Conservation (phyloP, 352 stramenopile genomes). For the Blastocystis sp. region DNA sequence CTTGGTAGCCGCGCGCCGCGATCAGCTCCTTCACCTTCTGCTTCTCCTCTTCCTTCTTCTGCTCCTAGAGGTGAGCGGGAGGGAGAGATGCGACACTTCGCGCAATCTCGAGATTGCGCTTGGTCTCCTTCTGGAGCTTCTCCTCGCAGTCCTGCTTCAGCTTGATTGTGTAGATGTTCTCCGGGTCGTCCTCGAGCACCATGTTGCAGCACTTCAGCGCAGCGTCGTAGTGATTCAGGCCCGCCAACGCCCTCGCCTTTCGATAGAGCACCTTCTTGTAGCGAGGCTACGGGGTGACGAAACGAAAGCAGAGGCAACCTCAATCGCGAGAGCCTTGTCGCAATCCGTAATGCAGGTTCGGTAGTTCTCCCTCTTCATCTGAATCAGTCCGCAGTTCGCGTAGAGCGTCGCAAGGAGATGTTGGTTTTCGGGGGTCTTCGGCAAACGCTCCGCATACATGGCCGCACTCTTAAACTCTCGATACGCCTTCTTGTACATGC, state of each 20-base stretch:
- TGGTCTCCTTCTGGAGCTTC: neutral
- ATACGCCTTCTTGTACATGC: slow-evolving; percentile 52
- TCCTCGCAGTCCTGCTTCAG: slow-evolving; percentile 26
- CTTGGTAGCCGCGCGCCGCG: neutral
- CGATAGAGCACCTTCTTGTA: slow-evolving; percentile 57
- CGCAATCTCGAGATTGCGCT: slow-evolving; percentile 22
- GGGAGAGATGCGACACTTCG: neutral
- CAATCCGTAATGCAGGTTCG: slow-evolving; percentile 34
- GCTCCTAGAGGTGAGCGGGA: neutral
- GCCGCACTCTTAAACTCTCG: slow-evolving; percentile 25
- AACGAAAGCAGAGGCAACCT: neutral
- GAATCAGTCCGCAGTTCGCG: slow-evolving; percentile 33
- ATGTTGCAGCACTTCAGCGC: neutral
- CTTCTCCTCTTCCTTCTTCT: slow-evolving; percentile 25
- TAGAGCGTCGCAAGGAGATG: slow-evolving; percentile 41
- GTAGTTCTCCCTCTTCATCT: slow-evolving; percentile 61
- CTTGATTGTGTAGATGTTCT: slow-evolving; percentile 27
- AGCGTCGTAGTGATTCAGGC: neutral
- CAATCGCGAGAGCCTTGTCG: neutral
- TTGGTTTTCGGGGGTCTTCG: slow-evolving; percentile 25
- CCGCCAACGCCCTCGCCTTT: neutral
- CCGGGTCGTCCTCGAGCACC: slow-evolving; percentile 32
- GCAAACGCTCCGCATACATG: slow-evolving; percentile 5
- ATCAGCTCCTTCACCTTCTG: neutral
- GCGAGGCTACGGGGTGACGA: neutral